phyloP scores from a whole-genome alignment of 148 eudicot species.

The Cornus suecica region DNA sequence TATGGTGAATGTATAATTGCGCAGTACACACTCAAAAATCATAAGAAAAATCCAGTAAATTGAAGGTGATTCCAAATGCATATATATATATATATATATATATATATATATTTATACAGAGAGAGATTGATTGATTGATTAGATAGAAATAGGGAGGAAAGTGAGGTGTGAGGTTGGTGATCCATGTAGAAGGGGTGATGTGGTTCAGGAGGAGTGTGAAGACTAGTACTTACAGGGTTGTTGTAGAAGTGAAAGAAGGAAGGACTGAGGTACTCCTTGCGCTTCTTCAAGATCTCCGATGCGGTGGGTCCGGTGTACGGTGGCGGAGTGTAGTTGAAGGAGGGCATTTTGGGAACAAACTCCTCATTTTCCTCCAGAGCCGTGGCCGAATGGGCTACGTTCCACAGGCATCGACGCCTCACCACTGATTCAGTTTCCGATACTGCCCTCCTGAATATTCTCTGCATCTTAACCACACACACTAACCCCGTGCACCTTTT shows the following conservation, averaged over 20 bases:
- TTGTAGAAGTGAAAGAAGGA: conserved; percentile 76
- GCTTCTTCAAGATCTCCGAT: conserved; percentile 62
- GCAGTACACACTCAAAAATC: too few species aligned
- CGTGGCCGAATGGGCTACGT: conserved; percentile 4
- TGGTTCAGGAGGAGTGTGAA: not conserved
- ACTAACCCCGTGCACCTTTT: too few species aligned
- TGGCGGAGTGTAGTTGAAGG: conserved; percentile 80
- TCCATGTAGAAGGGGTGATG: not conserved
- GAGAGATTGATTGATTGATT: too few species aligned
- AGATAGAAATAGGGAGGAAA: too few species aligned
- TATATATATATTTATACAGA: too few species aligned
- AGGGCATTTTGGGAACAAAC: conserved; percentile 52
- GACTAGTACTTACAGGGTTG: conserved; percentile 67
- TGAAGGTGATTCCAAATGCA: too few species aligned
- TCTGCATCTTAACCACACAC: not conserved
- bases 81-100: too few species aligned
- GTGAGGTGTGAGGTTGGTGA: too few species aligned
- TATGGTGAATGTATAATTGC: too few species aligned
- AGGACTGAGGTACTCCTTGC: conserved; percentile 79
- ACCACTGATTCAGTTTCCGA: not conserved
- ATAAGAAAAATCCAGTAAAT: too few species aligned
- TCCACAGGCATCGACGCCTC: conserved; percentile 17
- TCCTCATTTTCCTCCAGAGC: conserved; percentile 14
- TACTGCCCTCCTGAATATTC: not conserved
- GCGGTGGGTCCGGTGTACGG: conserved; percentile 77